These are phyloP conservation scores for Cyberlindnera amylophila DNA, from an alignment of 805 yeast genomes.

Conservation along the genomic window DNA sequence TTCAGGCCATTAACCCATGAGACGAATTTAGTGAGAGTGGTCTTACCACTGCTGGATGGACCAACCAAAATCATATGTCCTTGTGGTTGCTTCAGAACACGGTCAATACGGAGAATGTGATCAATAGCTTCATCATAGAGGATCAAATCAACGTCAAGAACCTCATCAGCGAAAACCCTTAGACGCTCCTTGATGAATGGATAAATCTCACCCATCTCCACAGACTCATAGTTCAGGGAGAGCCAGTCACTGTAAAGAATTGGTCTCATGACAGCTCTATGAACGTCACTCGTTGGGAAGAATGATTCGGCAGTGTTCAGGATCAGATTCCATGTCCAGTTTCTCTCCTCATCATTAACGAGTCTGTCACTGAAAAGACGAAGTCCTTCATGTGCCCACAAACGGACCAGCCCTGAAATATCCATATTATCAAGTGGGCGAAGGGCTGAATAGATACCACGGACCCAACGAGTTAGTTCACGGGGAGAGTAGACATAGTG, in stretches of 20 bases:
- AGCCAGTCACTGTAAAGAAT: slow-evolving; percentile 76
- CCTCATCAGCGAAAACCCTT: slow-evolving; percentile 74
- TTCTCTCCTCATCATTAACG: slow-evolving; percentile 41
- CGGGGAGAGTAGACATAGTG: slow-evolving; percentile 86
- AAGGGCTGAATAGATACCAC: slow-evolving; percentile 62
- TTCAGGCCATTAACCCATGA: slow-evolving; percentile 86
- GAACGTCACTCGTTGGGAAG: slow-evolving; percentile 47
- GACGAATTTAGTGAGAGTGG: slow-evolving; percentile 73
- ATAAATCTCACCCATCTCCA: slow-evolving; percentile 42
- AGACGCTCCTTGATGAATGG: slow-evolving; percentile 62
- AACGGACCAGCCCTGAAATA: slow-evolving; percentile 46
- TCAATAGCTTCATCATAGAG: slow-evolving; percentile 69
- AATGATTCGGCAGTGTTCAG: slow-evolving; percentile 29
- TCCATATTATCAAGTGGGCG: slow-evolving; percentile 33
- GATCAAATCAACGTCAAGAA: slow-evolving; percentile 54
- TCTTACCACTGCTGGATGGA: slow-evolving; percentile 76
- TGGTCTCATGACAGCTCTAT: slow-evolving; percentile 40
- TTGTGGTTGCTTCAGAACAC: slow-evolving; percentile 79
- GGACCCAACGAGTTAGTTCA: slow-evolving; percentile 83
- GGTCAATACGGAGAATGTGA: slow-evolving; percentile 72
- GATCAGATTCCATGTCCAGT: slow-evolving; percentile 44
- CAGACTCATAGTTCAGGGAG: slow-evolving; percentile 56
- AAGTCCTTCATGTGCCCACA: slow-evolving; percentile 81
- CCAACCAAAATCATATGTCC: slow-evolving; percentile 90
- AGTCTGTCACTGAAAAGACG: slow-evolving; percentile 77